Conservation (phyloP, 2,329 filamentous ascomycete species). For the Gremmenia infestans region DNA sequence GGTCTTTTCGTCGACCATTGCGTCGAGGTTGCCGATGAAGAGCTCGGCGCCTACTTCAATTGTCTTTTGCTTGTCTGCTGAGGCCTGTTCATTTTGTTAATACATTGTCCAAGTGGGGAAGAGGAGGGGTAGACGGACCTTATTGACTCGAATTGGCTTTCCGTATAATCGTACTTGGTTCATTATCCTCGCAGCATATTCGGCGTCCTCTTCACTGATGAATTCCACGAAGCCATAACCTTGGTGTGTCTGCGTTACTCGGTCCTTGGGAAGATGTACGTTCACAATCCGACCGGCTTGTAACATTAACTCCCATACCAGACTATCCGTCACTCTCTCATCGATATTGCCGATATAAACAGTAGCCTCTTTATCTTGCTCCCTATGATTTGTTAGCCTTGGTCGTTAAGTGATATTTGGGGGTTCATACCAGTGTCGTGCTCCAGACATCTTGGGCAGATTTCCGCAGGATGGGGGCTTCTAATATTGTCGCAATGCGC, state of each 20-base stretch:
- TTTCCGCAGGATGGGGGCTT: neutral
- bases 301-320: conserved; percentile 97
- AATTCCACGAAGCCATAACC: conserved; percentile 99
- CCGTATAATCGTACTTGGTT: conserved; percentile 91
- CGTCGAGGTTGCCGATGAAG: conserved; percentile 92
- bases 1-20: conserved; percentile 91
- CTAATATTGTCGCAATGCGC: no score
- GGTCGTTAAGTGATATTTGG: neutral
- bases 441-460: conserved; percentile 37
- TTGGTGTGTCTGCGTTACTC: conserved; percentile 93
- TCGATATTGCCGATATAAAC: conserved; percentile 98
- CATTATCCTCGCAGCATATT: conserved; percentile 95
- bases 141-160: conserved; percentile 95
- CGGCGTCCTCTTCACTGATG: conserved; percentile 88
- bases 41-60: conserved; percentile 94
- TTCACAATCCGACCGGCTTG: conserved; percentile 97
- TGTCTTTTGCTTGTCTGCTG: conserved; percentile 88
- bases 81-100: conserved; percentile 39
- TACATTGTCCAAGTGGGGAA: neutral
- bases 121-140: conserved; percentile 45
- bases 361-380: conserved; percentile 97
- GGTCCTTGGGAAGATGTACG: conserved; percentile 96
- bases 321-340: conserved; percentile 83
- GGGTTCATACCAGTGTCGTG: conserved; percentile 62
- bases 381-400: conserved; percentile 49